Evolutionary conservation across 1,284 basidiomycete genomes (phyloP).

Genomic region (Ustilago tritici): DNA sequence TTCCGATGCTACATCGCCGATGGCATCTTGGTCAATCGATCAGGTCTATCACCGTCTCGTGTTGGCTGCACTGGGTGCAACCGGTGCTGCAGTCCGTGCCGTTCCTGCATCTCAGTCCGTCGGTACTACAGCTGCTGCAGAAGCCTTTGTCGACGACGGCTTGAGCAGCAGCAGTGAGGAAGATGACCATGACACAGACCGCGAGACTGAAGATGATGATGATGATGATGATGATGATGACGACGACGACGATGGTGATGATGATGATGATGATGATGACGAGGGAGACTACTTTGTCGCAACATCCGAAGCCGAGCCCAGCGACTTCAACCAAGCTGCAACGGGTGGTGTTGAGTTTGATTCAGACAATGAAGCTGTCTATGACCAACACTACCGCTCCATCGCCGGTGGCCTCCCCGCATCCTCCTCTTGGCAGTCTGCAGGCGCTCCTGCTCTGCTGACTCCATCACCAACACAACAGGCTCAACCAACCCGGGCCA

Average conservation of each 20-base stretch:
- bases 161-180: constrained; percentile 50
- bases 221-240: constrained; percentile 38
- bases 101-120: constrained; percentile 61
- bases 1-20: constrained; percentile 2
- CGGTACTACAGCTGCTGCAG: constrained; percentile 51
- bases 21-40: constrained; percentile 36
- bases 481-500: constrained; percentile 11
- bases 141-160: constrained; percentile 62
- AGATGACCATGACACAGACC: constrained; percentile 28
- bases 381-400: constrained; percentile 45
- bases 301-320: constrained; percentile 32
- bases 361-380: constrained; percentile 36
- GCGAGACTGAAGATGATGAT: constrained; percentile 17
- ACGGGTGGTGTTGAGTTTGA: constrained; percentile 25
- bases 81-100: constrained; percentile 51
- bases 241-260: constrained; percentile 17
- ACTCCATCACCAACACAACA: constrained; percentile 27
- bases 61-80: constrained; percentile 32
- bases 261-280: no score
- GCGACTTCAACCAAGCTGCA: constrained; percentile 26
- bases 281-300: constrained; percentile 7
- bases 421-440: background rate
- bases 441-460: constrained; percentile 8
- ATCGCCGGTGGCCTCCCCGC: constrained; percentile 25
- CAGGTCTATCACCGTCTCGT: constrained; percentile 53